phyloP scores from a whole-genome alignment of 2,329 filamentous ascomycete species.

The Beauveria brongniartii region DNA sequence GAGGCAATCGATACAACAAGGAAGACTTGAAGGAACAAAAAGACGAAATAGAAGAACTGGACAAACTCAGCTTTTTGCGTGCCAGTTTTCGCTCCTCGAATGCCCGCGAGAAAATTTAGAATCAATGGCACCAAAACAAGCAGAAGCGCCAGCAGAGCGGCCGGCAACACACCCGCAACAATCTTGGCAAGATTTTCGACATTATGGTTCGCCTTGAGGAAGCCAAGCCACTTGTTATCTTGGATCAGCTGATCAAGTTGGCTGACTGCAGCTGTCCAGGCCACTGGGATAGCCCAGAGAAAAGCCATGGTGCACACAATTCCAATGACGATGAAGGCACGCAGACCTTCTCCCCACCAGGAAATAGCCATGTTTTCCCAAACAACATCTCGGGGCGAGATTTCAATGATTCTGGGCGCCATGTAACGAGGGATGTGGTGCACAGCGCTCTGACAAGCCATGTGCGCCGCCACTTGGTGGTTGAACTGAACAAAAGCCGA shows the following conservation, averaged over 20 bases:
- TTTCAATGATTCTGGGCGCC: conserved; percentile 86
- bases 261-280: conserved; percentile 75
- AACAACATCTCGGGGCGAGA: conserved; percentile 83
- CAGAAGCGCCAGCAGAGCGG: conserved; percentile 65
- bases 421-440: conserved; percentile 92
- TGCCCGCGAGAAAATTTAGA: conserved; percentile 61
- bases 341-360: conserved; percentile 86
- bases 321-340: conserved; percentile 56
- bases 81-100: conserved; percentile 77
- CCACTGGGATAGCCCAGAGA: conserved; percentile 84
- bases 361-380: conserved; percentile 96
- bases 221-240: conserved; percentile 60
- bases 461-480: conserved; percentile 92
- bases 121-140: conserved; percentile 76
- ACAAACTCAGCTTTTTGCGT: conserved; percentile 73
- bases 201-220: conserved; percentile 51
- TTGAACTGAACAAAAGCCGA: conserved; percentile 99
- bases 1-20: conserved; percentile 82
- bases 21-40: conserved; percentile 92
- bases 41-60: conserved; percentile 86
- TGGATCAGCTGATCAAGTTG: conserved; percentile 65
- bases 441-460: conserved; percentile 89
- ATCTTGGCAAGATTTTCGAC: conserved; percentile 54
- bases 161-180: conserved; percentile 80
- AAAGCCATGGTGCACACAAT: conserved; percentile 69